These are phyloP conservation scores for Apodospora peruviana DNA, from an alignment of 495 filamentous ascomycete species.

Conservation along the genomic window DNA sequence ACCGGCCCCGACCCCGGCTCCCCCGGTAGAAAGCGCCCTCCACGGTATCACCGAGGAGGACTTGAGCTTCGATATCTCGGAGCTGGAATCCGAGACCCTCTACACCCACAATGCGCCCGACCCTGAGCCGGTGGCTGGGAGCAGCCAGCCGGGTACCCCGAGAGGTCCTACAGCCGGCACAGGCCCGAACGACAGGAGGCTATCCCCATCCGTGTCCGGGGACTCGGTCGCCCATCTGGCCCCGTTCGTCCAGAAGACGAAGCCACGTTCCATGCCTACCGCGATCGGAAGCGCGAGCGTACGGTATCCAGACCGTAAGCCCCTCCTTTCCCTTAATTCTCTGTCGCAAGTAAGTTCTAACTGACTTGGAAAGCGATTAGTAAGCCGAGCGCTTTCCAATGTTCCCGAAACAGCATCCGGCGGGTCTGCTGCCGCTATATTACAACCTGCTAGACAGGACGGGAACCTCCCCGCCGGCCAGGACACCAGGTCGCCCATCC, in stretches of 20 bases:
- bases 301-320: slow-evolving; percentile 46
- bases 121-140: too few species aligned
- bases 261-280: slow-evolving; percentile 5
- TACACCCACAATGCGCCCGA: slow-evolving; percentile 4
- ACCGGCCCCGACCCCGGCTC: slow-evolving; percentile 6
- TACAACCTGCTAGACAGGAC: background rate
- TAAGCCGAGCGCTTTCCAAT: slow-evolving; percentile 42
- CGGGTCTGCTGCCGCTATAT: too few species aligned
- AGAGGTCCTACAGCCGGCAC: too few species aligned
- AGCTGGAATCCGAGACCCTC: slow-evolving; percentile 9
- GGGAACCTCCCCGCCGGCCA: slow-evolving; percentile 1
- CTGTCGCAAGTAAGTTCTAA: slow-evolving; percentile 19
- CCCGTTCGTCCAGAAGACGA: slow-evolving; percentile 14
- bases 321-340: background rate
- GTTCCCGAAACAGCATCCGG: background rate
- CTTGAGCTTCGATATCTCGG: slow-evolving; percentile 18
- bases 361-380: slow-evolving; percentile 56
- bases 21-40: slow-evolving; percentile 10
- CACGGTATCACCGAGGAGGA: slow-evolving; percentile 13
- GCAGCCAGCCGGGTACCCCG: too few species aligned
- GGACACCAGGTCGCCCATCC: slow-evolving; percentile 30
- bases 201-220: slow-evolving; percentile 9
- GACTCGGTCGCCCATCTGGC: slow-evolving; percentile 1
- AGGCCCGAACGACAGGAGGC: slow-evolving; percentile 1
- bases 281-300: slow-evolving; percentile 16